Evolutionary conservation across 1,284 basidiomycete species (phyloP).

Genomic region (Irpex rosettiformis): DNA sequence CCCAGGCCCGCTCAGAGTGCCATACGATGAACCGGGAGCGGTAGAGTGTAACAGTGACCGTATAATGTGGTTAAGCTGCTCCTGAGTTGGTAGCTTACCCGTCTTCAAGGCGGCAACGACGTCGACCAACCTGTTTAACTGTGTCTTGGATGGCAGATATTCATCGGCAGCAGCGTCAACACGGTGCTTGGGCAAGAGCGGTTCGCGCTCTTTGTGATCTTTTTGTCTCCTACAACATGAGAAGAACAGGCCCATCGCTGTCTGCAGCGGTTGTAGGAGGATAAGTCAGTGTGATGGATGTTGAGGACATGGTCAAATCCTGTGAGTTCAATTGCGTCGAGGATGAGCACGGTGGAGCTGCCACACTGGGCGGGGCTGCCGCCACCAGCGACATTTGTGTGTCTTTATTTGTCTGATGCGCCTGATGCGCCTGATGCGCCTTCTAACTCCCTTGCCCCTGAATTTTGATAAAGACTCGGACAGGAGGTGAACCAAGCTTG

Average conservation of each 20-base stretch:
- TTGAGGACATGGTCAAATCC: background rate
- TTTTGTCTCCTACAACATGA: constrained; percentile 14
- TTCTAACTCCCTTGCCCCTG: background rate
- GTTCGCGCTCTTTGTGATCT: constrained; percentile 9
- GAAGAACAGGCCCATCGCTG: constrained; percentile 14
- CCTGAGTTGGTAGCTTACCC: constrained; percentile 47
- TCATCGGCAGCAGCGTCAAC: background rate
- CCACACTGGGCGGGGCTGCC: background rate
- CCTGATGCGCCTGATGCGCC: background rate
- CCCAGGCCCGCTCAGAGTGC: constrained; percentile 32
- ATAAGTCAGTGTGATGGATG: background rate
- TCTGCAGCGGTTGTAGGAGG: background rate
- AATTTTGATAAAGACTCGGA: too few species aligned
- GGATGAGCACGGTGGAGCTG: background rate
- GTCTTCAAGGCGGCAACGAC: constrained; percentile 39
- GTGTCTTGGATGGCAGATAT: constrained; percentile 6
- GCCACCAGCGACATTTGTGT: background rate
- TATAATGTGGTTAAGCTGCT: constrained; percentile 36
- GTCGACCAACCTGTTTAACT: constrained; percentile 38
- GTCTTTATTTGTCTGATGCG: background rate
- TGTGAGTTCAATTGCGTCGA: background rate
- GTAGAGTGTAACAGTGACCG: constrained; percentile 32
- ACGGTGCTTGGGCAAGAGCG: constrained; percentile 10
- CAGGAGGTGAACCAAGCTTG: background rate
- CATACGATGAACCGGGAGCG: constrained; percentile 29